Conservation (phyloP, 768 basidiomycete genomes). For the Rhizopogon rudus region DNA sequence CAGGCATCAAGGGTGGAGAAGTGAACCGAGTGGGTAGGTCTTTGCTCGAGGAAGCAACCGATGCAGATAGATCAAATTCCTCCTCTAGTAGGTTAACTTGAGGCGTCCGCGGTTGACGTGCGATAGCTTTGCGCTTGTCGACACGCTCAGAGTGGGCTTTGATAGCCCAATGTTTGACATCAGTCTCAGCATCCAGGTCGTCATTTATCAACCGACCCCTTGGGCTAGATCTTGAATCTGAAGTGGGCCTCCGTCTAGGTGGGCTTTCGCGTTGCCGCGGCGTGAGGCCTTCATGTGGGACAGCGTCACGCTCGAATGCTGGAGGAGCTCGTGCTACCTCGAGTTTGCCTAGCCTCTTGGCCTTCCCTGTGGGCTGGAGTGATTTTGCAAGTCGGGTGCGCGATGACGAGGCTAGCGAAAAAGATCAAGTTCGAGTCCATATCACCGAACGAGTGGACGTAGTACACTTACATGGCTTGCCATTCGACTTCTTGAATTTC, state of each 20-base stretch:
- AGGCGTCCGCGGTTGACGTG: not conserved
- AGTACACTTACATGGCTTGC: not conserved
- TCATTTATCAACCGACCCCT: not conserved
- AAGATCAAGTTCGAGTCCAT: not conserved
- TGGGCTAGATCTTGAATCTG: not conserved
- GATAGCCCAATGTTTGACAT: constrained; percentile 7
- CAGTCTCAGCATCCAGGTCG: not conserved
- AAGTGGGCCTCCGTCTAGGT: not conserved
- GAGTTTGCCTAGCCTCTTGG: constrained; percentile 21
- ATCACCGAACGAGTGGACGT: not conserved
- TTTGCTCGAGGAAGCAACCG: constrained; percentile 11
- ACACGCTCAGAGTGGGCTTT: constrained; percentile 9
- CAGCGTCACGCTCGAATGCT: constrained; percentile 11
- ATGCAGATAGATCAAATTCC: constrained; percentile 32
- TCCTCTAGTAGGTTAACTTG: constrained; percentile 23
- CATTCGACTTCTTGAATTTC: not conserved
- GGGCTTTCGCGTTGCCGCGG: not conserved
- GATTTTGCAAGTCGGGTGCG: constrained; percentile 21
- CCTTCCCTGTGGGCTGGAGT: constrained; percentile 20
- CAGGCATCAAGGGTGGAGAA: constrained; percentile 66
- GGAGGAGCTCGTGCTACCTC: constrained; percentile 19
- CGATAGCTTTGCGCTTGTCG: constrained; percentile 2
- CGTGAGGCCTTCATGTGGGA: constrained; percentile 15
- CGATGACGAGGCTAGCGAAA: not conserved
- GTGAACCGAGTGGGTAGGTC: constrained; percentile 42